Evolutionary conservation across 148 eudicot genomes (phyloP).

Genomic region (Nyssa sinensis): DNA sequence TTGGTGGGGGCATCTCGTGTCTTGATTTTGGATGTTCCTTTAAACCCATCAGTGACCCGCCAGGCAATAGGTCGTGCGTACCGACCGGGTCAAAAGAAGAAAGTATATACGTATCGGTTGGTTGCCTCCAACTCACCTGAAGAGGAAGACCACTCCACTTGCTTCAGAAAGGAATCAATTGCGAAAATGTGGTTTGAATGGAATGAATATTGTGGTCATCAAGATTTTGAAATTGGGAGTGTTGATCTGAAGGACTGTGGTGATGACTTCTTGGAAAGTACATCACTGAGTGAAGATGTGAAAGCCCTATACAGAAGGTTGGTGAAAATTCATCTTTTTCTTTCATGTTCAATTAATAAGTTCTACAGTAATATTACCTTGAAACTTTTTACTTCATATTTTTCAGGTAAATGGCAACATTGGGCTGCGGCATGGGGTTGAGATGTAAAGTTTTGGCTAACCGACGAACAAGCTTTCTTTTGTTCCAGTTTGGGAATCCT

Average conservation of each 20-base stretch:
- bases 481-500: background rate
- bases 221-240: constrained; percentile 54
- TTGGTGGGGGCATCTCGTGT: constrained; percentile 93
- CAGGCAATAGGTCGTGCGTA: constrained; percentile 97
- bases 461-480: background rate
- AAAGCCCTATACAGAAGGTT: constrained; percentile 63
- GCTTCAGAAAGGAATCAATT: constrained; percentile 80
- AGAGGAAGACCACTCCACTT: constrained; percentile 72
- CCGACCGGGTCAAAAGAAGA: constrained; percentile 82
- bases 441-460: background rate
- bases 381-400: background rate
- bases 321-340: constrained; percentile 15
- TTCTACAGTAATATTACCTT: background rate
- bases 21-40: constrained; percentile 75
- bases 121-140: constrained; percentile 82
- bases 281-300: constrained; percentile 52
- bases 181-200: constrained; percentile 96
- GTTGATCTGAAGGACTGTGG: constrained; percentile 55
- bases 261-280: constrained; percentile 64
- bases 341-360: background rate
- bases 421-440: constrained; percentile 7
- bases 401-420: constrained; percentile 13
- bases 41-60: constrained; percentile 88
- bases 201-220: constrained; percentile 51
- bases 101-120: constrained; percentile 63